These are phyloP conservation scores for Yarrowia sp. DNA, from an alignment of 805 yeast genomes.

Conservation along the genomic window DNA sequence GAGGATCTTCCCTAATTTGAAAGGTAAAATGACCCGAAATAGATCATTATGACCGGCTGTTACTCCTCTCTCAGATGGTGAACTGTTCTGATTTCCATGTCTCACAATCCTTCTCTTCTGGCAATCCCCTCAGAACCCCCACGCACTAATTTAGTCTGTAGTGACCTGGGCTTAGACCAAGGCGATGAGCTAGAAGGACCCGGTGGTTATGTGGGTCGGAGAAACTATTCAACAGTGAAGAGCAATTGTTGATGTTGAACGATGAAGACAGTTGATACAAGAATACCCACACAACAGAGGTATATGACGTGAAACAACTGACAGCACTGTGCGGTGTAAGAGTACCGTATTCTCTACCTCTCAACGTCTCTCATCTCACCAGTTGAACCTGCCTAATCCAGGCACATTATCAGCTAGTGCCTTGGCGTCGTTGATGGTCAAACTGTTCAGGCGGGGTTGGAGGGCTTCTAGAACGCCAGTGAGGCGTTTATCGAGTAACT, in stretches of 20 bases:
- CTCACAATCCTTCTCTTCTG: neutral
- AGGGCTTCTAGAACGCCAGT: neutral
- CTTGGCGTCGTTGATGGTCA: neutral
- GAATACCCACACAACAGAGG: too few species aligned
- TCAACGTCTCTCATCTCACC: neutral
- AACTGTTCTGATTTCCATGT: neutral
- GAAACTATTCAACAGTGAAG: too few species aligned
- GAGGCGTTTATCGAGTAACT: neutral
- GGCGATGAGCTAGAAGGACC: neutral
- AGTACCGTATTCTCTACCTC: too few species aligned
- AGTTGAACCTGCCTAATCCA: neutral
- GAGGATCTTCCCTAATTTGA: too few species aligned
- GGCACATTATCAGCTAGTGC: neutral
- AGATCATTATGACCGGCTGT: too few species aligned
- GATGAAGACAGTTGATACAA: too few species aligned
- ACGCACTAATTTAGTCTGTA: constrained; percentile 4
- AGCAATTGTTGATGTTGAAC: neutral
- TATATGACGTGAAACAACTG: too few species aligned
- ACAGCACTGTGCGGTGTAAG: too few species aligned
- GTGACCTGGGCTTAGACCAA: neutral
- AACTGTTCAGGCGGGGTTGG: neutral
- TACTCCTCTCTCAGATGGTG: too few species aligned
- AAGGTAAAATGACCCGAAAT: too few species aligned
- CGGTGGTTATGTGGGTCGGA: too few species aligned
- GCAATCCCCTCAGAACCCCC: neutral